phyloP scores from a whole-genome alignment of 129 eudicot species.

The Arctium lappa region DNA sequence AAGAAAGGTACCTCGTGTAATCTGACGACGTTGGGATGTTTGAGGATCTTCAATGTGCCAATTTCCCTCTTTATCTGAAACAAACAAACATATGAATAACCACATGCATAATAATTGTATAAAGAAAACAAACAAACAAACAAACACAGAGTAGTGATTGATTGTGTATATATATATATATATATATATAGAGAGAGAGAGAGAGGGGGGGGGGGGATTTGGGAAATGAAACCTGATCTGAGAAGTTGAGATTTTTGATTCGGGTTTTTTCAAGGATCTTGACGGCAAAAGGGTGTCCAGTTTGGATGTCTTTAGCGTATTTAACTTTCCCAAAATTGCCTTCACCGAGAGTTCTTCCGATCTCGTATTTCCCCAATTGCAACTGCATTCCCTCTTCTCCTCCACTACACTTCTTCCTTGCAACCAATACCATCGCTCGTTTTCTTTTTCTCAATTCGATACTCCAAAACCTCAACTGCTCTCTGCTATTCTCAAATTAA shows the following conservation, averaged over 20 bases:
- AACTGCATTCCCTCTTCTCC: slow-evolving; percentile 59
- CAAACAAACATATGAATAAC: neutral
- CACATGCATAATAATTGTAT: too few relatives aligned
- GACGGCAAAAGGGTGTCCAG: slow-evolving; percentile 77
- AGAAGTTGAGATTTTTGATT: slow-evolving; percentile 63
- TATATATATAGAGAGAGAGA: neutral
- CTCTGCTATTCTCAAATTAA: neutral
- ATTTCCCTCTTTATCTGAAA: slow-evolving; percentile 91
- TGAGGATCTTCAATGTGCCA: slow-evolving; percentile 77
- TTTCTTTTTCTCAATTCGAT: neutral
- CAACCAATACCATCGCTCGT: slow-evolving; percentile 40
- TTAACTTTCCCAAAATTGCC: slow-evolving; percentile 94
- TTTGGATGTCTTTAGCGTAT: slow-evolving; percentile 54
- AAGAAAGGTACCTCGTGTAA: slow-evolving; percentile 57
- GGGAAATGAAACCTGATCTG: slow-evolving; percentile 63
- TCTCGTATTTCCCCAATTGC: slow-evolving; percentile 80
- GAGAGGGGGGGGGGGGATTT: too few relatives aligned
- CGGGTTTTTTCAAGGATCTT: slow-evolving; percentile 72
- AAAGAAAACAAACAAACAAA: too few relatives aligned
- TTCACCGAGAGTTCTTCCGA: slow-evolving; percentile 85
- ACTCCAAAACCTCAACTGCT: neutral
- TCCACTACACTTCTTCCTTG: slow-evolving; percentile 9
- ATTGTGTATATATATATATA: too few relatives aligned
- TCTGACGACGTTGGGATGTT: slow-evolving; percentile 81
- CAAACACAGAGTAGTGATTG: too few relatives aligned